Conservation (phyloP, 495 filamentous ascomycete genomes). For the Rhypophila decipiens region DNA sequence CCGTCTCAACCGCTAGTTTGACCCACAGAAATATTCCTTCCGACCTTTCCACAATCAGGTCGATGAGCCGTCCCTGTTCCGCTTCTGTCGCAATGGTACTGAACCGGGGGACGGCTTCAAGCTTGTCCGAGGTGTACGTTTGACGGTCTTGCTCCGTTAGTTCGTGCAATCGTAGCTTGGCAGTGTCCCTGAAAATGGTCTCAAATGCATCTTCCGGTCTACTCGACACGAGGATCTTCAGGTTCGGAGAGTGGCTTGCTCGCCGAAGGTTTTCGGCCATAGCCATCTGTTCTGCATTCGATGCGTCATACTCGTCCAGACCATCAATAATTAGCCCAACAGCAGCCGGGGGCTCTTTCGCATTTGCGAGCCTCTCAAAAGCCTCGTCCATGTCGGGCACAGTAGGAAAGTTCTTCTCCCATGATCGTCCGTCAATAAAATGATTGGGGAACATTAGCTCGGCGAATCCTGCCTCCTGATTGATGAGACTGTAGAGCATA, state of each 20-base stretch:
- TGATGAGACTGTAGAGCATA: background rate
- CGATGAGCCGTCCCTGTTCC: constrained; percentile 6
- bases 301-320: constrained; percentile 30
- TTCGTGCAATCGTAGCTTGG: background rate
- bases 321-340: constrained; percentile 13
- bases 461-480: background rate
- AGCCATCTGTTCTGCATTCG: background rate
- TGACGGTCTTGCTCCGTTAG: background rate
- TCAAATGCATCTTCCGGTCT: background rate
- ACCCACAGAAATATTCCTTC: constrained; percentile 5
- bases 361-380: background rate
- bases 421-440: background rate
- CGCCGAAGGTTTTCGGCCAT: constrained; percentile 4
- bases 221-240: background rate
- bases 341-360: background rate
- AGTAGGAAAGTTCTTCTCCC: background rate
- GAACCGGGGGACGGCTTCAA: background rate
- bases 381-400: background rate
- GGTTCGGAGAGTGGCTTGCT: background rate
- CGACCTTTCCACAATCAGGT: background rate
- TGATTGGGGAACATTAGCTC: background rate
- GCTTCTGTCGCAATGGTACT: constrained; percentile 10
- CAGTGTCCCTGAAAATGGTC: background rate
- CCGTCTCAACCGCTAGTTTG: background rate
- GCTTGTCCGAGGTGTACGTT: background rate